Evolutionary conservation across 2,329 filamentous ascomycete genomes (phyloP), one percentile per base, ranked within the genome.

Genomic region (Aspergillus sp.): DNA sequence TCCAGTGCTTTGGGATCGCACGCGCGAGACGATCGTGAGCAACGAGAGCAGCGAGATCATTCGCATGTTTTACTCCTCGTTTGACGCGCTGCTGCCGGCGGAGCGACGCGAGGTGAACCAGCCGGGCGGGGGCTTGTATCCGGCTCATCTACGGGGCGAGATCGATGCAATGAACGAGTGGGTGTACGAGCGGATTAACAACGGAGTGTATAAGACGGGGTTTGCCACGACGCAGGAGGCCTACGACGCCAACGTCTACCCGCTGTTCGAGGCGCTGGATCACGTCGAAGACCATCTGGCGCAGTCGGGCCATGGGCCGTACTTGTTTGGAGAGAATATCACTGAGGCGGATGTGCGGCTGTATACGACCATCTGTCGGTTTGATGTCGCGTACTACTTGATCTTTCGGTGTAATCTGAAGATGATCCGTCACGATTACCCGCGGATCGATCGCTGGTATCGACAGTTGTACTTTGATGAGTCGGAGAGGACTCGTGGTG

Each of bases 1-100:
- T 6, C 92, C 92, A 0, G 87, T 90, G 24, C 81, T 96, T 54
- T 96, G 90, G 78, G 91, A 96, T 77, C 91, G 86, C 78, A 87
- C 89, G 79, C 78, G 81, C 56, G 84, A 87, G 69, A 85, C 81
- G 9, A 93, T 96, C 68, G 91, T 96, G 63, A 94, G 84, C 82
- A 96, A 96, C 67, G 92, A 96, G 81, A 92, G 89, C 73, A 89
- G 86, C 66, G 92, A 96, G 79, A 95, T 96, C 72, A 86, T 96
- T 69, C 86, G 92, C 66, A 95, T 96, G 89, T 79, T 96, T 56
- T 89, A 89, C 69, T 81, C 81, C 20, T 89, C 85, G 72, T 96
- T 96, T 70, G 87, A 96, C 70, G 81, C 84, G 54, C 72, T 90
- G 31, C 72, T 91, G 24, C 82, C 83, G 0, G 78, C 82, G 2